A percentile compares a stretch with the other conserved stretches of the same genome.
Conservation (phyloP, 768 basidiomycete species). For the Tulasnella sp. region DNA sequence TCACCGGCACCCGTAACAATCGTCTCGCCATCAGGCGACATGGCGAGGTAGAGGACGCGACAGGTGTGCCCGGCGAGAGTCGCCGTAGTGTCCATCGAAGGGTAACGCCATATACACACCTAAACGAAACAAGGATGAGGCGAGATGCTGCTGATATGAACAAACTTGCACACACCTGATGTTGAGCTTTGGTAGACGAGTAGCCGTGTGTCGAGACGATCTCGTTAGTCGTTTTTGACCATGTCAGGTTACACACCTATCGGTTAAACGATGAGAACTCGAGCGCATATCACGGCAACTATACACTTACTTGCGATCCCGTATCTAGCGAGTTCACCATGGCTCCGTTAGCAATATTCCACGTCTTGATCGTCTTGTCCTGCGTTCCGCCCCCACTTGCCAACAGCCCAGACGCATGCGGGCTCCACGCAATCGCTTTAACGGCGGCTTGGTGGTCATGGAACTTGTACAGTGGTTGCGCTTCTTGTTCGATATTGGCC, state of each 20-base stretch:
- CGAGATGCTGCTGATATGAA: neutral
- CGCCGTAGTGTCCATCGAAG: slow-evolving; percentile 85
- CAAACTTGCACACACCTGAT: slow-evolving; percentile 75
- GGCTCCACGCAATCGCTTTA: slow-evolving; percentile 97
- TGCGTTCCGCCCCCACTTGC: slow-evolving; percentile 98
- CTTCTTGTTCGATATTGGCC: slow-evolving; percentile 29
- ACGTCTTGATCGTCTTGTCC: slow-evolving; percentile 94
- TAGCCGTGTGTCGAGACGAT: slow-evolving; percentile 97
- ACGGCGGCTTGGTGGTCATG: slow-evolving; percentile 96
- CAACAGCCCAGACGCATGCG: slow-evolving; percentile 78
- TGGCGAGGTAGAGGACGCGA: slow-evolving; percentile 91
- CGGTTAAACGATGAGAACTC: neutral
- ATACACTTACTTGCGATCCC: slow-evolving; percentile 72
- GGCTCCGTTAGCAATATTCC: slow-evolving; percentile 82
- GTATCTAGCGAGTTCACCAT: slow-evolving; percentile 86
- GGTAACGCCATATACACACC: slow-evolving; percentile 55
- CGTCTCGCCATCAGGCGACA: slow-evolving; percentile 94
- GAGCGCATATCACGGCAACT: neutral
- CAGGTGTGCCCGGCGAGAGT: slow-evolving; percentile 89
- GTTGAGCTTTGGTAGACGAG: slow-evolving; percentile 84
- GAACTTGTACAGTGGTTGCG: slow-evolving; percentile 76
- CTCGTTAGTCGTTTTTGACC: slow-evolving; percentile 92
- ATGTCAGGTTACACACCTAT: slow-evolving; percentile 93
- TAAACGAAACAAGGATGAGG: neutral
- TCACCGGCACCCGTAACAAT: slow-evolving; percentile 98